phyloP scores from a whole-genome alignment of 129 eudicot species.

The Flaveria linearis region DNA sequence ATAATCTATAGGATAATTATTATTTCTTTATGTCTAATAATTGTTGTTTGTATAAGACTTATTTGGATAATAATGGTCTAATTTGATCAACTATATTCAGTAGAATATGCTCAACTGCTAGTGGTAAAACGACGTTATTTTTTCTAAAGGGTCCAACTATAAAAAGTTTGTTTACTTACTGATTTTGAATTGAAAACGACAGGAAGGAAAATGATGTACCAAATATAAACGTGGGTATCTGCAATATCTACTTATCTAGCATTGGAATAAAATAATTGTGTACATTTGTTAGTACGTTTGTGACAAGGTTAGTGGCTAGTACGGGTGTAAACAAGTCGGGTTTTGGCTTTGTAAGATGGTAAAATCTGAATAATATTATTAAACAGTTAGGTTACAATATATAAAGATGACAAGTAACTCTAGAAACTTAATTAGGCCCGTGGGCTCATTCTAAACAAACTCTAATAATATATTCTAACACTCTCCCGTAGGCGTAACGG shows the following conservation, averaged over 20 bases:
- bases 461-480: too few species aligned
- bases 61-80: background rate
- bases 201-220: background rate
- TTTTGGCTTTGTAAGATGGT: too few species aligned
- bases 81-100: background rate
- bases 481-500: too few species aligned
- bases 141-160: background rate
- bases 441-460: too few species aligned
- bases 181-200: background rate
- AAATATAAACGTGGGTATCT: background rate
- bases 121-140: background rate
- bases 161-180: background rate
- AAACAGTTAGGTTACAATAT: too few species aligned
- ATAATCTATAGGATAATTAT: background rate
- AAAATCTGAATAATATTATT: too few species aligned
- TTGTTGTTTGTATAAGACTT: constrained; percentile 9
- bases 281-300: background rate
- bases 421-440: too few species aligned
- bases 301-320: background rate
- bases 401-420: too few species aligned
- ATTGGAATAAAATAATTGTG: background rate
- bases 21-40: background rate
- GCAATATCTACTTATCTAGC: background rate
- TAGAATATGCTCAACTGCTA: background rate
- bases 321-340: too few species aligned